Percentiles rank a stretch among this genome's conserved stretches.
These are phyloP conservation scores for Paracoccidioides lutzii DNA, from an alignment of 2,329 filamentous ascomycete species.

Conservation along the genomic window DNA sequence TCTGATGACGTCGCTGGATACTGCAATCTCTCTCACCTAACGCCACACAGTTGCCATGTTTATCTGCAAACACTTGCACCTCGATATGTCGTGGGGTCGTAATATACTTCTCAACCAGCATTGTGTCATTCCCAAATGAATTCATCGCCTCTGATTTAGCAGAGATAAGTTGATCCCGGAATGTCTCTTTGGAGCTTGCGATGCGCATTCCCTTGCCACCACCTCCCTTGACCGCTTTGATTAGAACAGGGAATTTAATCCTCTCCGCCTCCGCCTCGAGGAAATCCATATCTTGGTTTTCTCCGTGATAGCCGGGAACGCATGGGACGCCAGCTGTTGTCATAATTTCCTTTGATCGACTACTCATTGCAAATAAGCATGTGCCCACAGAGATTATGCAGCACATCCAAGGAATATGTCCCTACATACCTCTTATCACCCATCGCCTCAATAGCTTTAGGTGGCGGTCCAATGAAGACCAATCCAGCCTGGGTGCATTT, in stretches of 20 bases:
- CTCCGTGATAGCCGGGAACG: constrained; percentile 88
- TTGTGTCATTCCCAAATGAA: constrained; percentile 54
- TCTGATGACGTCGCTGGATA: constrained; percentile 53
- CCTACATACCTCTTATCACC: constrained; percentile 64
- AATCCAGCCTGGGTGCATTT: constrained; percentile 82
- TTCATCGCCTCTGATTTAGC: constrained; percentile 52
- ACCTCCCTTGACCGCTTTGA: constrained; percentile 53
- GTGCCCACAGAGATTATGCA: background rate
- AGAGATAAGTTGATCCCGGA: constrained; percentile 47
- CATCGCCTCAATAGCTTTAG: constrained; percentile 65
- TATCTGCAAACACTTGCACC: constrained; percentile 54
- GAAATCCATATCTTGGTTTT: constrained; percentile 56
- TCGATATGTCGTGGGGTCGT: constrained; percentile 54
- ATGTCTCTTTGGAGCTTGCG: constrained; percentile 44
- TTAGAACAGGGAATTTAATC: constrained; percentile 52
- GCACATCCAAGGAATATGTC: background rate
- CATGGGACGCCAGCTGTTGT: constrained; percentile 86
- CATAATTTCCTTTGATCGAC: constrained; percentile 91
- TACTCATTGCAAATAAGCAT: constrained; percentile 13
- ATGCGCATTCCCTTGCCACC: constrained; percentile 60
- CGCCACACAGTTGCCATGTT: constrained; percentile 51
- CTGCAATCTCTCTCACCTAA: constrained; percentile 54
- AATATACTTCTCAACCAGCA: constrained; percentile 56
- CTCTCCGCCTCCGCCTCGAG: constrained; percentile 59
- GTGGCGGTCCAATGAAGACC: constrained; percentile 85